Evolutionary conservation across 2,329 filamentous ascomycete genomes (phyloP), one percentile per base, ranked within the genome.

Genomic region (Nemania diffusa): DNA sequence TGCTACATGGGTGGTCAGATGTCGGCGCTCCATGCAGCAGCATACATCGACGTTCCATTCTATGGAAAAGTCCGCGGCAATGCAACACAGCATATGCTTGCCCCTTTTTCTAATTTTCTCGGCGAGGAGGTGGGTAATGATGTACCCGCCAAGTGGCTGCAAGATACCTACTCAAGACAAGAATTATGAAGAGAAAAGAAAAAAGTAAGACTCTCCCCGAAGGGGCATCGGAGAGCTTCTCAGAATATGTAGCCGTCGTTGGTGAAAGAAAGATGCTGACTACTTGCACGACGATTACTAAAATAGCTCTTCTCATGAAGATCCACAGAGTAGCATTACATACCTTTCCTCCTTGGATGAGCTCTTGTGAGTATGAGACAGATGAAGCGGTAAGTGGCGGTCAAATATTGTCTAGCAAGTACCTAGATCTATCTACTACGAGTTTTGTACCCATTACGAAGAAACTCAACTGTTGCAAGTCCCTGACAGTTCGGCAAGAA

Each of bases 81-180:
- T 67, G 64, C 48, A 59, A 67, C 64, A 32, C 48, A 51, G 46
- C 17, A 40, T 37, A 48, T 55, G 55, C 64, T 11, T 59, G 22
- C 64, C 56, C 59, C 64, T 59, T 59, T 63, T 40, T 44, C 55
- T 40, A 34, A 29, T 17, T 62, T 53, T 55, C 40, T 50, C 53
- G 42, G 26, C 22, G 7, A 24, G 32, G 56, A 63, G 59, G 48
- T 50, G 34, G 48, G 48, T 40, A 46, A 20, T 37, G 20, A 24
- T 51, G 37, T 40, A 48, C 57, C 13, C 62, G 24, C 37, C 9
- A n/a, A 48, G 53, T 46, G 58, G 44, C 29, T 53, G 26, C 13
- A n/a, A 8, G 27, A 27, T 20, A 32, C 27, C 26, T 13, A 32
- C 32, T 17, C 32, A 9, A 37, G 17, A 26, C 24, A 34, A 24